Percentiles rank a stretch among this genome's conserved stretches.
Conservation (phyloP, 2,329 filamentous ascomycete genomes). For the Aspergillus cejpii region DNA sequence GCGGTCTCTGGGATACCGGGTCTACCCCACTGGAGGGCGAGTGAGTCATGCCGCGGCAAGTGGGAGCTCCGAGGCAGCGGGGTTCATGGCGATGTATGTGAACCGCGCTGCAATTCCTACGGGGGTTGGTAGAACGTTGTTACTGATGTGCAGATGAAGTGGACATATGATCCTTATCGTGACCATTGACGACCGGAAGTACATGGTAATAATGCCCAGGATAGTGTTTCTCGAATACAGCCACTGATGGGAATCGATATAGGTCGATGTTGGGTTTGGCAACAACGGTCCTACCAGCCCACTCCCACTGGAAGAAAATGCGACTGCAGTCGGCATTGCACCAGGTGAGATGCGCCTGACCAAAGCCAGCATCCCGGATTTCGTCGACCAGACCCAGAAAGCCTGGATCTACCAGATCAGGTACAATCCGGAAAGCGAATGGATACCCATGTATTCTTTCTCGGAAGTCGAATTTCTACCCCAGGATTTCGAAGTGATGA, state of each 20-base stretch:
- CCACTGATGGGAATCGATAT: constrained; percentile 30
- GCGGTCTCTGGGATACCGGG: constrained; percentile 46
- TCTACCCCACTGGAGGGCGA: constrained; percentile 53
- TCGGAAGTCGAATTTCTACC: constrained; percentile 57
- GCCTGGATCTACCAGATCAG: constrained; percentile 61
- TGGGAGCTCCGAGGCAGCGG: neutral
- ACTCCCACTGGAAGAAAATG: constrained; percentile 46
- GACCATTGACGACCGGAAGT: constrained; percentile 45
- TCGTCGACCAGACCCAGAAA: constrained; percentile 40
- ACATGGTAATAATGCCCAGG: constrained; percentile 27
- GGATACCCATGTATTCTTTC: constrained; percentile 60
- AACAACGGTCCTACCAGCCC: constrained; percentile 55
- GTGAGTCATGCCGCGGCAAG: constrained; percentile 34
- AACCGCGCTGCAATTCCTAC: neutral
- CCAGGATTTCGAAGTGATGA: constrained; percentile 57
- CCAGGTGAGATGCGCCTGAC: constrained; percentile 52
- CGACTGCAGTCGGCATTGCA: constrained; percentile 42
- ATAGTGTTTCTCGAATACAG: neutral
- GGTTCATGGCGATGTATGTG: constrained; percentile 45
- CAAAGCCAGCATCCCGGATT: constrained; percentile 44
- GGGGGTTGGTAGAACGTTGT: neutral
- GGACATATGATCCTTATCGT: constrained; percentile 59
- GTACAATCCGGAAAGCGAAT: constrained; percentile 44
- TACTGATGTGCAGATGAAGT: constrained; percentile 10
- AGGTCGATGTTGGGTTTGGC: constrained; percentile 59